These are phyloP conservation scores for Candolleomyces aberdarensis DNA, from an alignment of 768 basidiomycete species.

Conservation along the genomic window DNA sequence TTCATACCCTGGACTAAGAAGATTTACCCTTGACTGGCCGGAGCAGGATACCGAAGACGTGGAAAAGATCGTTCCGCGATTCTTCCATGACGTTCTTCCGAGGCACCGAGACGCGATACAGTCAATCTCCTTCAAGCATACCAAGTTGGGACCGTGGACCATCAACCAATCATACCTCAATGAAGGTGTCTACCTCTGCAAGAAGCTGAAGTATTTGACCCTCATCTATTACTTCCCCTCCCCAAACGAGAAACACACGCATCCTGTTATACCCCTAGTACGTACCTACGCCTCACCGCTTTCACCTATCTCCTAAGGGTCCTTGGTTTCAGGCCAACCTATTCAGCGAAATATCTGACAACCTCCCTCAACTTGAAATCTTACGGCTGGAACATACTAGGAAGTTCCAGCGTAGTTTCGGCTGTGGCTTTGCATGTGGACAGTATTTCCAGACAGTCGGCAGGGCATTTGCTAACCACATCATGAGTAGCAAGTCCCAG, in stretches of 20 bases:
- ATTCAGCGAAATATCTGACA: no score
- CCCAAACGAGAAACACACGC: background rate
- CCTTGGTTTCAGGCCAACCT: no score
- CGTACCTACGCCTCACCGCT: no score
- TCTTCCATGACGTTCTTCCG: background rate
- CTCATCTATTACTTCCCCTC: background rate
- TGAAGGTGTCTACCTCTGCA: background rate
- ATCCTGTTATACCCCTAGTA: no score
- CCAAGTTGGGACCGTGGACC: background rate
- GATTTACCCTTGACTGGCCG: background rate
- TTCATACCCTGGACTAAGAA: background rate
- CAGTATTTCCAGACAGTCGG: no score
- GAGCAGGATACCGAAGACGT: background rate
- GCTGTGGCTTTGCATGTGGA: no score
- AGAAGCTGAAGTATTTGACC: background rate
- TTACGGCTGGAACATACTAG: no score
- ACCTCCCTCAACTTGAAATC: no score
- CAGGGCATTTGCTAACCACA: no score
- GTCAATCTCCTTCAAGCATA: background rate
- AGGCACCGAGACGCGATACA: background rate
- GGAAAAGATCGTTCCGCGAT: background rate
- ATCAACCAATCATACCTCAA: background rate
- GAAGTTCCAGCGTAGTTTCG: no score
- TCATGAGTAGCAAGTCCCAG: no score
- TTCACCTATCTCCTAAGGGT: no score